Base-by-base conservation (phyloP, 2,329 filamentous ascomycete species). In the Talaromyces albobiverticillius region DNA sequence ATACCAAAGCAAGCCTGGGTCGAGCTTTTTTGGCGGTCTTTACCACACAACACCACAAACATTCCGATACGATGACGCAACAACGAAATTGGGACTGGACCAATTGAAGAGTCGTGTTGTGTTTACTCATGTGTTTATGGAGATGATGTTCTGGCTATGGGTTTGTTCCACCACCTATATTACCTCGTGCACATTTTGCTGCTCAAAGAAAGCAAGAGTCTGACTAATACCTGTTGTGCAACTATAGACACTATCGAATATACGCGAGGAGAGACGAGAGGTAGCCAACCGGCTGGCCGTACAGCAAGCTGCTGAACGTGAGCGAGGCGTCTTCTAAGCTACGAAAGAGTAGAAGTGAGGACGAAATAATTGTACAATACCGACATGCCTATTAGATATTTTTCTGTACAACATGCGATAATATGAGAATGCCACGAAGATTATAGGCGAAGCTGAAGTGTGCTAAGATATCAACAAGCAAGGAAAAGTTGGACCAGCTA, bases 131-230 rank as follows among this genome's bases (percentile, higher is more conserved):
- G 85, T 84, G 8, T 94, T 96, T 64, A 67, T 95, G 66, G 92
- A 96, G 76, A 83, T 90, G 69, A 78, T 90, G 61, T 81, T 82
- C 57, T 96, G 91, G 90, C 91, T 95, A 71, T 96, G 91, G 91
- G 84, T 84, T 67, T 59, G 76, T 69, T 13, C 10, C 41, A 5
- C 18, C 13, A 56, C 6, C 43, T 16, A 40, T 22, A 9, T 3
- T 49, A 26, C 26, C 45, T 14, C n/a, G n/a, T 36, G 5, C n/a
- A 36, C 20, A 40, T 22, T 36, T n/a, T n/a, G 32, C 13, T 36
- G 14, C 4, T 16, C 14, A 3, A 5, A 16, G 16, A 20, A 22
- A 10, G 34, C 2, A 9, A 4, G 3, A 16, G 8, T 22, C 6
- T 18, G 6, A 10, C 36, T 40, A 40, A 40, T 22, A 9, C 10